phyloP scores from a whole-genome alignment of 2,329 filamentous ascomycete genomes.

The Colletotrichum caudatum region DNA sequence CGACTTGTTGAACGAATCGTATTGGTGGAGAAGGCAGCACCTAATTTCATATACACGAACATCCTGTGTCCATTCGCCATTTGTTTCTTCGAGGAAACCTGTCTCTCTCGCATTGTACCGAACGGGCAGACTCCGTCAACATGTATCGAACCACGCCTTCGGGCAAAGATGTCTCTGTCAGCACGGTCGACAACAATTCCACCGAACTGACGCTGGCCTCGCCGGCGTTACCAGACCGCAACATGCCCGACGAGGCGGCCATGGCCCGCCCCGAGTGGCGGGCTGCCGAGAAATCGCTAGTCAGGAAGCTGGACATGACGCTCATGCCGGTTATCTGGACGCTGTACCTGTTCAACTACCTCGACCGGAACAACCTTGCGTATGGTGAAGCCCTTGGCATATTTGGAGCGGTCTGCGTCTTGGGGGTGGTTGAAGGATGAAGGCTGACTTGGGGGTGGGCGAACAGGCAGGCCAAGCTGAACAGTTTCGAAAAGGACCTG shows the following conservation, averaged over 20 bases:
- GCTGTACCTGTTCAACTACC: constrained; percentile 42
- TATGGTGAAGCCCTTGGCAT: constrained; percentile 13
- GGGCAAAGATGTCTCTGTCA: constrained; percentile 21
- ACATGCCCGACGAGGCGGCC: constrained; percentile 7
- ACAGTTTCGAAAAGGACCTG: constrained; percentile 35
- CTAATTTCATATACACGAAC: too few species aligned
- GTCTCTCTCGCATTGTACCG: neutral
- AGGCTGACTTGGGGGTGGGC: constrained; percentile 1
- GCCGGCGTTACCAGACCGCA: neutral
- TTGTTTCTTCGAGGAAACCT: neutral
- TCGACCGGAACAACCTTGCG: constrained; percentile 41
- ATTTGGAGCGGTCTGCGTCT: neutral
- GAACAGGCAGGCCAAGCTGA: constrained; percentile 35
- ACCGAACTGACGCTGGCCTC: neutral
- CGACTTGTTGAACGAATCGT: neutral
- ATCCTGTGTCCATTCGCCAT: neutral
- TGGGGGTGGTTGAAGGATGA: neutral
- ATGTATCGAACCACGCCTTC: constrained; percentile 17
- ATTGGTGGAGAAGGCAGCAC: neutral
- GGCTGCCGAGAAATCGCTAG: constrained; percentile 38
- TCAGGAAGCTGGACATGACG: constrained; percentile 46
- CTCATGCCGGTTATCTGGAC: constrained; percentile 43
- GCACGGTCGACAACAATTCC: constrained; percentile 19
- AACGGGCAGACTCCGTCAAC: too few species aligned
- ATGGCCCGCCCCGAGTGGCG: constrained; percentile 33